Evolutionary conservation across 1,284 basidiomycete species (phyloP).

Genomic region (Trichosporon sp.): DNA sequence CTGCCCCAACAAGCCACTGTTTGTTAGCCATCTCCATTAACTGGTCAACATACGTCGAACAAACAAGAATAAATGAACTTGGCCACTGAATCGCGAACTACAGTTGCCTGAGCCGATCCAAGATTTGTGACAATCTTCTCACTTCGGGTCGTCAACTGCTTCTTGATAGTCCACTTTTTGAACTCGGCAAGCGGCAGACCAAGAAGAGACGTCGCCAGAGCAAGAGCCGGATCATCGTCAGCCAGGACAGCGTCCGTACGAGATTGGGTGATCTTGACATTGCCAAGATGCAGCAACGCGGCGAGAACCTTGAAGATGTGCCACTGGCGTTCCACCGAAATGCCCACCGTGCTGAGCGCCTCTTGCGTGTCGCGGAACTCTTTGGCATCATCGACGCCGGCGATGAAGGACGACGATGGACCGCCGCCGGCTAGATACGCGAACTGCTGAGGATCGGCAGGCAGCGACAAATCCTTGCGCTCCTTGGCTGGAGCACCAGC

Average conservation of each 20-base stretch:
- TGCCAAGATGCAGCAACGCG: conserved; percentile 92
- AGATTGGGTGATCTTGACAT: conserved; percentile 82
- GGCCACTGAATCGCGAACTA: conserved; percentile 93
- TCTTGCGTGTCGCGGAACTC: conserved; percentile 93
- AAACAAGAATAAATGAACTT: conserved; percentile 99
- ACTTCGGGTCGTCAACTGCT: conserved; percentile 89
- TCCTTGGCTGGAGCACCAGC: conserved; percentile 94
- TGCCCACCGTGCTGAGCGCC: conserved; percentile 93
- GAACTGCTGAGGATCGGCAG: conserved; percentile 79
- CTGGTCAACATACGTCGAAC: conserved; percentile 64
- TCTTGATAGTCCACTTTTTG: conserved; percentile 99
- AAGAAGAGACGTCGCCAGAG: conserved; percentile 81
- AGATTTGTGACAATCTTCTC: conserved; percentile 93
- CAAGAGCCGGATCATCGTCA: conserved; percentile 79
- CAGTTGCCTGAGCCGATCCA: conserved; percentile 86
- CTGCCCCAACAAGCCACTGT: conserved; percentile 93
- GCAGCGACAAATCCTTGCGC: conserved; percentile 88
- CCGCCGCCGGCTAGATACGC: conserved; percentile 94
- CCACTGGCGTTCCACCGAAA: conserved; percentile 97
- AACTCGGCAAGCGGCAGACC: conserved; percentile 91
- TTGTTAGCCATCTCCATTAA: background rate
- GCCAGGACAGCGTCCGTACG: conserved; percentile 83
- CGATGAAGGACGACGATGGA: conserved; percentile 77
- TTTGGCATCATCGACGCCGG: conserved; percentile 90
- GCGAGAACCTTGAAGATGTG: conserved; percentile 94